Percentiles rank a stretch among this genome's conserved stretches.
These are phyloP conservation scores for Populus hybrid DNA, from an alignment of 441 rosid species.

Conservation along the genomic window DNA sequence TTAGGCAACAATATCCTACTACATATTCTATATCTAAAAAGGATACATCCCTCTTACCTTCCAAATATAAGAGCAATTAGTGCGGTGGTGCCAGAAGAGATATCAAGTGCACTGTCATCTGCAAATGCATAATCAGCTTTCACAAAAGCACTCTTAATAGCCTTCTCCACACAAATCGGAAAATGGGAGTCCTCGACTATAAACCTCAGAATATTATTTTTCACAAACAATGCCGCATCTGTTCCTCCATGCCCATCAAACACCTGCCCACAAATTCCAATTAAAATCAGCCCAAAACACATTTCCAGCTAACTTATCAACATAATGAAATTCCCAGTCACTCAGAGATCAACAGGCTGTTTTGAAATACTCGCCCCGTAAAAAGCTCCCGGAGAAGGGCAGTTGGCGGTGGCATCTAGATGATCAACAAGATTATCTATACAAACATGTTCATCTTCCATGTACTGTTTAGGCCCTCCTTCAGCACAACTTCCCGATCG, in stretches of 20 bases:
- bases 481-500: conserved; percentile 95
- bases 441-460: conserved; percentile 96
- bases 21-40: conserved; percentile 11
- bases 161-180: conserved; percentile 69
- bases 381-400: conserved; percentile 75
- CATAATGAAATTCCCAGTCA: neutral
- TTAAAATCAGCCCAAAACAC: conserved; percentile 16
- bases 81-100: conserved; percentile 90
- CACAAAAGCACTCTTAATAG: conserved; percentile 71
- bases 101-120: conserved; percentile 74
- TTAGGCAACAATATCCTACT: neutral
- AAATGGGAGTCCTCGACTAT: conserved; percentile 75
- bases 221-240: conserved; percentile 80
- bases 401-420: conserved; percentile 35
- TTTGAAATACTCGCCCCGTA: conserved; percentile 66
- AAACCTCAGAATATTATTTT: conserved; percentile 63
- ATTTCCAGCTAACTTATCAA: conserved; percentile 1
- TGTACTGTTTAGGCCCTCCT: conserved; percentile 75
- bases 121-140: conserved; percentile 93
- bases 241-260: conserved; percentile 97
- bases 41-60: conserved; percentile 35
- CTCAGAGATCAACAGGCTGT: neutral
- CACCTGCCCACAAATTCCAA: conserved; percentile 47
- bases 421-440: conserved; percentile 74
- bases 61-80: conserved; percentile 65